Base-by-base conservation (phyloP, 2,329 filamentous ascomycete species). In the Waltergamsia citrina region DNA sequence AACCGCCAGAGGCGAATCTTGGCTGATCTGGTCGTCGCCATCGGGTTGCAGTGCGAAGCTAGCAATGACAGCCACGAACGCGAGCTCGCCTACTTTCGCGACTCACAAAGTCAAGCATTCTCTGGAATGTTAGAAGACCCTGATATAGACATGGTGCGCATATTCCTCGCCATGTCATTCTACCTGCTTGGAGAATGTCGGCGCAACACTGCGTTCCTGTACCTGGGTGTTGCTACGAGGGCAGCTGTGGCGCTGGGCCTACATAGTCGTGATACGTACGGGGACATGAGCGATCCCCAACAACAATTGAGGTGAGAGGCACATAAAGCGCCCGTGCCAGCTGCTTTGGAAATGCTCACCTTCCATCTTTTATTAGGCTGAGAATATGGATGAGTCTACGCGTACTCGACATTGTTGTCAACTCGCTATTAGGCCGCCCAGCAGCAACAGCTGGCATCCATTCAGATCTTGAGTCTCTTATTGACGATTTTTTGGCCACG, bases 191-290 rank as follows among this genome's bases (percentile, higher is more conserved):
- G 69, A 0, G 68, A 69, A 4, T 77, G 72, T 34, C 68, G 69
- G 21, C 59, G 72, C 7, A 77, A 77, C 36, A 62, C 73, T 1
- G 74, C 74, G 0, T 79, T 75, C 34, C 76, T 79, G 69, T 78
- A 78, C 36, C 49, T 79, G 3, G 74, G 74, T 0, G 65, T 78
- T 7, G 74, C 74, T 2, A 60, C 68, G 0, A 65, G 71, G 34
- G 69, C 73, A 1, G 73, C 74, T 1, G 65, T 69, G 4, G 69
- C 71, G 0, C 44, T 79, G 1, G 75, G 74, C 0, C 44, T 78
- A 6, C 71, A 78, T 33, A 52, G 53, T 48, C 34, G 48, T 36
- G 39, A 53, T 44, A 39, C 56, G 38, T 54, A 53, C 19, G 33
- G 43, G 4, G 41, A 47, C 9, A 40, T 48, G 23, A 37, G 35